These are phyloP conservation scores for Colletotrichum endophyticum DNA, from an alignment of 2,329 filamentous ascomycete genomes.

Conservation along the genomic window DNA sequence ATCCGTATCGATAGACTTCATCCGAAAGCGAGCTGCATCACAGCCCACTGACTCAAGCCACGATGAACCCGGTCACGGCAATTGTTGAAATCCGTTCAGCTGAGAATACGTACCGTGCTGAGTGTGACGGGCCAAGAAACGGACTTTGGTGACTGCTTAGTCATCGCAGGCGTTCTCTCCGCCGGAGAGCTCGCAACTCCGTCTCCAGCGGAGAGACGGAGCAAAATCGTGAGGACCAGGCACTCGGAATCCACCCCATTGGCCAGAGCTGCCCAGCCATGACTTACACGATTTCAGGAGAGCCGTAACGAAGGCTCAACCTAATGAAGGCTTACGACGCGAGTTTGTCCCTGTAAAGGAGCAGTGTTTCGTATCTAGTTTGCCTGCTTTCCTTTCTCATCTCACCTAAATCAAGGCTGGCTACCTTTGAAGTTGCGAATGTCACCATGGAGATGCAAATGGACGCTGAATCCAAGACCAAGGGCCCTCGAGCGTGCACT, in stretches of 20 bases:
- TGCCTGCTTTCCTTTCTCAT: not conserved
- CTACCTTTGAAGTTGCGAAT: not conserved
- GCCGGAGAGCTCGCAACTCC: not conserved
- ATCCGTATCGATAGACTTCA: not conserved
- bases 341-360: not conserved
- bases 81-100: not conserved
- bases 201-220: slow-evolving; percentile 17
- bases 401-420: not conserved
- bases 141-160: not conserved
- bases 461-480: slow-evolving; percentile 25
- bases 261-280: not conserved
- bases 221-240: not conserved
- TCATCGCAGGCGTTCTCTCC: not conserved
- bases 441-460: not conserved
- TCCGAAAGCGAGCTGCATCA: not conserved
- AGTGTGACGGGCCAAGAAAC: not conserved
- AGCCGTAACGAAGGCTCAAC: not conserved
- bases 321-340: slow-evolving; percentile 10
- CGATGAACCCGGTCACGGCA: not conserved
- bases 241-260: not conserved
- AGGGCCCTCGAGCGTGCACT: slow-evolving; percentile 53
- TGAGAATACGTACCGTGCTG: not conserved
- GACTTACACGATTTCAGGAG: slow-evolving; percentile 17
- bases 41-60: not conserved
- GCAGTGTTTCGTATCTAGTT: not conserved